Evolutionary conservation across 257 asterid genomes (phyloP).

Genomic region (Prunella vulgaris): DNA sequence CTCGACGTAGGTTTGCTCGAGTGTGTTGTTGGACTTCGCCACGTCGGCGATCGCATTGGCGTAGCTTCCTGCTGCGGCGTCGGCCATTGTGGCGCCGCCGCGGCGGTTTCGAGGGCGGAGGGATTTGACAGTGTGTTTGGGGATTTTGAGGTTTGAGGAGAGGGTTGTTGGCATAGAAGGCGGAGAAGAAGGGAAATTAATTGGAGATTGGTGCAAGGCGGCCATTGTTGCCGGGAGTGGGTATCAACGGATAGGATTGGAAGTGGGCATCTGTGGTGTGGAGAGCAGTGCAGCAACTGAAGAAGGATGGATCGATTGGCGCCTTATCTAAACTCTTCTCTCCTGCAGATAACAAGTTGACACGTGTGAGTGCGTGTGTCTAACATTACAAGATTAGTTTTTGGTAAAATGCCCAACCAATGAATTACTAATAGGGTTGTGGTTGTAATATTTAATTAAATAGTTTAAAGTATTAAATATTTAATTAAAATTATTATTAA

Average conservation of each 20-base stretch:
- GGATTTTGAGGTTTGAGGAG: slow-evolving; percentile 43
- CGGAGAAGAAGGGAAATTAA: slow-evolving; percentile 45
- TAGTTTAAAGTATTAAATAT: too few relatives aligned
- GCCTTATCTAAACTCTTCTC: background rate
- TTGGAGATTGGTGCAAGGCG: slow-evolving; percentile 63
- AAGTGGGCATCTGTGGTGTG: background rate
- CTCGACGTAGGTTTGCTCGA: slow-evolving; percentile 47
- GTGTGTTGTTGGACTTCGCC: slow-evolving; percentile 50
- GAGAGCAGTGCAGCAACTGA: background rate
- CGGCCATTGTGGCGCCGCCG: too few relatives aligned
- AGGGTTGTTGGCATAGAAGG: slow-evolving; percentile 27
- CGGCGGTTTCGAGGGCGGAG: slow-evolving; percentile 27
- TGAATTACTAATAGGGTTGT: too few relatives aligned
- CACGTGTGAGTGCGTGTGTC: slow-evolving; percentile 3
- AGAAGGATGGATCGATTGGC: background rate
- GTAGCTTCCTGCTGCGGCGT: slow-evolving; percentile 64
- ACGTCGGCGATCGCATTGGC: slow-evolving; percentile 78
- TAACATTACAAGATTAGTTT: too few relatives aligned
- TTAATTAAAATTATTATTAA: too few relatives aligned
- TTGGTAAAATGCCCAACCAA: too few relatives aligned
- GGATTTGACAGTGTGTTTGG: slow-evolving; percentile 37
- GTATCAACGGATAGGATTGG: background rate
- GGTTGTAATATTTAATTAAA: too few relatives aligned
- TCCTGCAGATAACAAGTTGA: background rate
- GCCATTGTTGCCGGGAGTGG: slow-evolving; percentile 37